Evolutionary conservation across 192 early-diverging fungal genomes (phyloP), one percentile per base, ranked within the genome.

Genomic region (Backusella luteola): DNA sequence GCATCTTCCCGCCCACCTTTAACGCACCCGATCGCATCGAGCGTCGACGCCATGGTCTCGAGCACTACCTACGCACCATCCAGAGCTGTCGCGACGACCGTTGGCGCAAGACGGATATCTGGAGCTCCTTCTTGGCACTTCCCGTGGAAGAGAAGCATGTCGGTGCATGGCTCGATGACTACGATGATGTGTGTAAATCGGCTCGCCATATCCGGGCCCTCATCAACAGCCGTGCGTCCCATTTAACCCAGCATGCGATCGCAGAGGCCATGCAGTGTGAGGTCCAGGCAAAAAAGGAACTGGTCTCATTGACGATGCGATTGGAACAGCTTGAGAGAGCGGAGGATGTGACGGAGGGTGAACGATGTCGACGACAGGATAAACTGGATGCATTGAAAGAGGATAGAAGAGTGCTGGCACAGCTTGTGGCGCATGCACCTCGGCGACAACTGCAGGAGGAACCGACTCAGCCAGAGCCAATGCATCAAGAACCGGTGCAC

Each of bases 91-190:
- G 87, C 34, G 95, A 98, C 79, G 89, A 91, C 66, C 88, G 92
- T 26, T 98, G 94, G 93, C 86, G 93, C 67, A 78, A 85, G 32
- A 90, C 92, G 17, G 83, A 87, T 41, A 86, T 88, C 26, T 96
- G 94, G 90, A 85, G 84, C 42, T 85, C 87, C 53, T 97, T 97
- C 77, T 68, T 96, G 66, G 90, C 88, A 23, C 77, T 96, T 36
- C 87, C 92, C 21, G 80, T 87, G 32, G 73, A 73, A 78, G 66
- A 66, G 66, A 56, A 66, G 71, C 35, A 73, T 67, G 69, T 91
- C 4, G 90, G 91, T 46, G 87, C 87, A 14, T 97, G 96, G 96
- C 84, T 96, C 35, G 91, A 92, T 67, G 94, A 95, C 71, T 91
- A 86, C 49, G 86, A 90, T 35, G 80, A 86, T 9, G 81, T 92